phyloP scores from a whole-genome alignment of 768 basidiomycete species.

The Mycena vitilis region DNA sequence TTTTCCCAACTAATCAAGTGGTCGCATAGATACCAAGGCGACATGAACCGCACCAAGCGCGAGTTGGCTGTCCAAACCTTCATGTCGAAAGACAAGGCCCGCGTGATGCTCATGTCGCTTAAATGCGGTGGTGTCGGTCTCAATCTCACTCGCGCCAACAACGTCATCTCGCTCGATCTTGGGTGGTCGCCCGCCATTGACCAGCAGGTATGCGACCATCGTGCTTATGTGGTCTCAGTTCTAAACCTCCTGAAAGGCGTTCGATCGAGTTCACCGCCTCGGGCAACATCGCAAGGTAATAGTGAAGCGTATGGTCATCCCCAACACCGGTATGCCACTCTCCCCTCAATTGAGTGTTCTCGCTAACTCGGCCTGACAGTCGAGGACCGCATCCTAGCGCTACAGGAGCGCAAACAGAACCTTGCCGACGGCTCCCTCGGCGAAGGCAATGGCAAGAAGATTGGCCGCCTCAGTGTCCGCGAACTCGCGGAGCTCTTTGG shows the following conservation, averaged over 20 bases:
- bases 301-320: constrained; percentile 68
- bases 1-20: constrained; percentile 1
- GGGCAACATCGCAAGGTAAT: constrained; percentile 65
- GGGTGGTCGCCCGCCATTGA: constrained; percentile 76
- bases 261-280: constrained; percentile 57
- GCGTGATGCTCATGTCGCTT: constrained; percentile 71
- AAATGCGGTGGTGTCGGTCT: constrained; percentile 73
- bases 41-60: constrained; percentile 65
- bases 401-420: constrained; percentile 73
- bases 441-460: constrained; percentile 70
- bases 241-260: neutral
- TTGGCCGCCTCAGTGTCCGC: constrained; percentile 63
- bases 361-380: constrained; percentile 42
- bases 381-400: constrained; percentile 75
- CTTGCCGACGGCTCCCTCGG: constrained; percentile 73
- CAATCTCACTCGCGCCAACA: constrained; percentile 72
- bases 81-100: constrained; percentile 68
- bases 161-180: constrained; percentile 72
- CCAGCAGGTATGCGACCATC: constrained; percentile 14
- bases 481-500: constrained; percentile 64
- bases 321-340: constrained; percentile 49
- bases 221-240: neutral
- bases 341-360: neutral
- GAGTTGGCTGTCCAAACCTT: constrained; percentile 67
- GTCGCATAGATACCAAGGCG: constrained; percentile 65